Evolutionary conservation across 441 rosid species (phyloP), one percentile per base, ranked within the genome.

Genomic region (Flueggea neowawraea): DNA sequence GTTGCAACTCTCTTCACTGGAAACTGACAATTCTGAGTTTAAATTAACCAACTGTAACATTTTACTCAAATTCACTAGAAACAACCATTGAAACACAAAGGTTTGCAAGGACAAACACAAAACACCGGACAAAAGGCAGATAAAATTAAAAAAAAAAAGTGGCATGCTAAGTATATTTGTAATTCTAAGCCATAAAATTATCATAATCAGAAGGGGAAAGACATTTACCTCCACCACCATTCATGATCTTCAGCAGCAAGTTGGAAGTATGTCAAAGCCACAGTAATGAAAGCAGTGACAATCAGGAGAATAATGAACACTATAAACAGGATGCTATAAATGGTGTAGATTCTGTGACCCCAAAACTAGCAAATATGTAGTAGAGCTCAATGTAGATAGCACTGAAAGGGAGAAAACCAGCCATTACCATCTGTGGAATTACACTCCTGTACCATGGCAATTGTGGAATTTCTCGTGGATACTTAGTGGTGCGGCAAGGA

Each of bases 381-480:
- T 86, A 84, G 0, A 89, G 80, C 72, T 89, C 93, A 54, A 84
- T 88, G 80, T 86, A 86, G 65, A 86, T 88, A 39, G 89, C 90
- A 69, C 90, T 86, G 59, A 88, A 89, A 16, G 93, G 92, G 36
- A 84, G 86, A 45, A 88, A 84, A 41, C 95, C 92, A 3, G 90
- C 90, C 92, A 86, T 82, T 52, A 89, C 89, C 96, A 89, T 86
- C 73, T 89, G 90, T 58, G 96, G 89, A 67, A 86, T 31, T 16
- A 89, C 64, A 58, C 86, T 83, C 72, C 90, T 74, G 68, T 89
- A 89, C 93, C 87, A 88, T 53, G 85, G 87, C 65, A 85, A 75
- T 15, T 73, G 76, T 0, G 90, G 90, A 64, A 88, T 84, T 67
- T 86, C 87, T 17, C 90, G 64, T 10, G 92, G 95, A 56, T 81